Percentiles rank a stretch among this genome's conserved stretches.
Conservation (phyloP, 495 filamentous ascomycete species). For the Jackrogersella minutella region DNA sequence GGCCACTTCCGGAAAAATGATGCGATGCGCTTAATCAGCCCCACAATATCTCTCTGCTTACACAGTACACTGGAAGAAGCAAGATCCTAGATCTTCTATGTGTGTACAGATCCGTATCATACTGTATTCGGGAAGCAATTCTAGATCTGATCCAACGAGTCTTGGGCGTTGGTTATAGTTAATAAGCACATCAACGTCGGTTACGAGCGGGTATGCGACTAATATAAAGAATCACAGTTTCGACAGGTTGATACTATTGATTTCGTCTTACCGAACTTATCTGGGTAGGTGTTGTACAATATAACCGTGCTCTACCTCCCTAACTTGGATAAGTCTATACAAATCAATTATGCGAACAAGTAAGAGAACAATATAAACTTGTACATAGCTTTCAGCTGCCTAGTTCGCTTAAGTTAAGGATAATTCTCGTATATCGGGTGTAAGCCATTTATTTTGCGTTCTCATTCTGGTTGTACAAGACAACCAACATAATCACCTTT, state of each 20-base stretch:
- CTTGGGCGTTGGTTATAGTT: not conserved
- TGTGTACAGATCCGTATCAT: not conserved
- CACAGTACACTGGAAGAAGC: slow-evolving; percentile 2
- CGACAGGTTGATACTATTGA: not conserved
- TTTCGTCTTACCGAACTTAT: slow-evolving; percentile 4
- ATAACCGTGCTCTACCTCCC: not conserved
- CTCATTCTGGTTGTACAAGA: not conserved
- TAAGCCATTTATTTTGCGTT: too few relatives aligned
- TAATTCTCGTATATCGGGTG: not conserved
- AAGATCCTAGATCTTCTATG: slow-evolving; percentile 15
- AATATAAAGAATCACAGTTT: not conserved
- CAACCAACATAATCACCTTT: not conserved
- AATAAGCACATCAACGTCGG: slow-evolving; percentile 7
- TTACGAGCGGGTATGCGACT: not conserved
- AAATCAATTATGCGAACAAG: not conserved
- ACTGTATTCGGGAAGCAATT: not conserved
- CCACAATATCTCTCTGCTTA: not conserved
- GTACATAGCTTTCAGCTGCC: slow-evolving; percentile 1
- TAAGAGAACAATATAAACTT: not conserved
- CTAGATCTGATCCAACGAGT: slow-evolving; percentile 6
- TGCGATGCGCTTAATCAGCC: slow-evolving; percentile 15
- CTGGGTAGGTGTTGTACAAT: slow-evolving; percentile 6
- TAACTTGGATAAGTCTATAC: not conserved
- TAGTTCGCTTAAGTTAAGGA: not conserved
- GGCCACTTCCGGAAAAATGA: slow-evolving; percentile 13